Evolutionary conservation across 2,329 filamentous ascomycete species (phyloP).

Genomic region (Ophiostoma piceae): DNA sequence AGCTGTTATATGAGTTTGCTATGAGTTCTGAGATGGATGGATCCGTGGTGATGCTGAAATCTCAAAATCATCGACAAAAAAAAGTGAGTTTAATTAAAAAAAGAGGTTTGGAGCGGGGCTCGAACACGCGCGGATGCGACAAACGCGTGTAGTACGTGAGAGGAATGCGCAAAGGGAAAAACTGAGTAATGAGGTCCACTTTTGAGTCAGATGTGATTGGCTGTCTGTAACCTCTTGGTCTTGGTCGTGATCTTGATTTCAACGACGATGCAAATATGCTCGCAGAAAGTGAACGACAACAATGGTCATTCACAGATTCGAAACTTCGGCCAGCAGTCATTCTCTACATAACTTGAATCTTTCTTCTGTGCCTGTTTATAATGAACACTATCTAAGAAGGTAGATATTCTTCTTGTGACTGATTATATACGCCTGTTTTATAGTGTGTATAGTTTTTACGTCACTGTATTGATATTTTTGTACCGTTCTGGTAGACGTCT

Average conservation of each 20-base stretch:
- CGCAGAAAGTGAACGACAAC: not conserved
- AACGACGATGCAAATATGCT: not conserved
- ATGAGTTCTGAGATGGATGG: too few relatives aligned
- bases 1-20: too few relatives aligned
- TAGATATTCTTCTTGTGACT: not conserved
- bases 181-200: not conserved
- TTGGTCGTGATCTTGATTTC: not conserved
- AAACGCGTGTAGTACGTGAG: conserved; percentile 15
- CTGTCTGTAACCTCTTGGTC: not conserved
- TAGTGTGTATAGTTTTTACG: not conserved
- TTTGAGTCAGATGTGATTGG: not conserved
- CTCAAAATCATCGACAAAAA: not conserved
- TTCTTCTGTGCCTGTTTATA: not conserved
- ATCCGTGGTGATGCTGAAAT: not conserved
- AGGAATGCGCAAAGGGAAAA: not conserved
- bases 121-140: conserved; percentile 25
- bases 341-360: not conserved
- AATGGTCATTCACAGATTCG: too few relatives aligned
- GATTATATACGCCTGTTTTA: not conserved
- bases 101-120: conserved; percentile 26
- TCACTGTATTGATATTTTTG: not conserved
- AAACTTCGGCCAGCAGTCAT: too few relatives aligned
- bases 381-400: not conserved
- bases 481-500: not conserved
- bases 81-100: conserved; percentile 16